Evolutionary conservation across 2,329 filamentous ascomycete genomes (phyloP).

Genomic region (Verticillium longisporum): DNA sequence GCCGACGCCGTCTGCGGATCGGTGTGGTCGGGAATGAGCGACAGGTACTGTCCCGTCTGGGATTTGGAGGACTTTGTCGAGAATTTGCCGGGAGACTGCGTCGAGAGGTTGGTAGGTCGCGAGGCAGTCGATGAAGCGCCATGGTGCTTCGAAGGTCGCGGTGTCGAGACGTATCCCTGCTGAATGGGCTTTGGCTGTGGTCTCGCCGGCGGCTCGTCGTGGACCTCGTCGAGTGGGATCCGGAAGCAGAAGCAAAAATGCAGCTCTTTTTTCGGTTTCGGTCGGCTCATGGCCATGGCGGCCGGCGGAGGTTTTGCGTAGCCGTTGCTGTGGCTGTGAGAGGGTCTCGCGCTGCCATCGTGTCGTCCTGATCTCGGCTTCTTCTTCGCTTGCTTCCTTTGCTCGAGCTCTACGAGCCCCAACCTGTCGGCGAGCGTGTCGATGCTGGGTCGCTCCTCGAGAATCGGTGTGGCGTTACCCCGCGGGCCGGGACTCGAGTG

Average conservation of each 20-base stretch:
- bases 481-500: slow-evolving; percentile 38
- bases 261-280: slow-evolving; percentile 23
- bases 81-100: slow-evolving; percentile 20
- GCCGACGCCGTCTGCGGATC: slow-evolving; percentile 62
- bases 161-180: slow-evolving; percentile 6
- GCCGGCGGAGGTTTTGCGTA: slow-evolving; percentile 7
- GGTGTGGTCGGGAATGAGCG: slow-evolving; percentile 62
- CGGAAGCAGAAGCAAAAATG: slow-evolving; percentile 47
- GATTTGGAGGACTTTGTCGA: slow-evolving; percentile 23
- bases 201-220: slow-evolving; percentile 29
- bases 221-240: slow-evolving; percentile 36
- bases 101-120: slow-evolving; percentile 11
- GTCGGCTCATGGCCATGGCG: slow-evolving; percentile 1
- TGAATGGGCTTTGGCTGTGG: slow-evolving; percentile 43
- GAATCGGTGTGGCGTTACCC: slow-evolving; percentile 40
- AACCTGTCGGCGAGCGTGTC: slow-evolving; percentile 80
- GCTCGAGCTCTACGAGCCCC: slow-evolving; percentile 62
- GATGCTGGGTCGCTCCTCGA: slow-evolving; percentile 66
- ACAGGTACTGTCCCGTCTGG: slow-evolving; percentile 42
- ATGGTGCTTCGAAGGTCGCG: slow-evolving; percentile 8
- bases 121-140: slow-evolving; percentile 8
- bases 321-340: background rate
- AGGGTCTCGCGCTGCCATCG: slow-evolving; percentile 11
- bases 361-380: slow-evolving; percentile 14
- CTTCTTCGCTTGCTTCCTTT: slow-evolving; percentile 23